Conservation (phyloP, 495 filamentous ascomycete species). For the Aspergillus carlsbadensis region DNA sequence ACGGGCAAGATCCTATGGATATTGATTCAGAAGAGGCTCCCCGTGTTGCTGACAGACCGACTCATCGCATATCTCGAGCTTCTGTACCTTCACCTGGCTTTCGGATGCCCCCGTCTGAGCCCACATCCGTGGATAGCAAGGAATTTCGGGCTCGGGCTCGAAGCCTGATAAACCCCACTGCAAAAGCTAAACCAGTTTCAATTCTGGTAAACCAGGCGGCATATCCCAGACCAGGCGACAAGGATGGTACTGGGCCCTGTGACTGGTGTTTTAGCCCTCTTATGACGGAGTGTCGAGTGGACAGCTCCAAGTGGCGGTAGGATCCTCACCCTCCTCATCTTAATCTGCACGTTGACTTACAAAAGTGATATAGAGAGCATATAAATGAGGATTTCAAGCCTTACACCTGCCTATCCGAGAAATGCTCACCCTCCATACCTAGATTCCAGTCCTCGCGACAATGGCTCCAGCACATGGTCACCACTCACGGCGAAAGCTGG, state of each 20-base stretch:
- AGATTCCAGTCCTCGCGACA: too few relatives aligned
- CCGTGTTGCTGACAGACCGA: too few relatives aligned
- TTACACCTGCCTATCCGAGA: too few relatives aligned
- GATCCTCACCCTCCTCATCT: neutral
- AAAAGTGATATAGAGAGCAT: neutral
- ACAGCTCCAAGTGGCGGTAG: neutral
- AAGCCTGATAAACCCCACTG: neutral
- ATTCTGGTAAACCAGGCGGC: slow-evolving; percentile 1
- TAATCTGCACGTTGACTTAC: neutral
- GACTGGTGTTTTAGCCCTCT: slow-evolving; percentile 6
- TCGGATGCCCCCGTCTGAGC: neutral
- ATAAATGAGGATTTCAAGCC: too few relatives aligned
- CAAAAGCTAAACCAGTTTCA: neutral
- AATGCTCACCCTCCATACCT: too few relatives aligned
- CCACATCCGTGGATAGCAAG: slow-evolving; percentile 3
- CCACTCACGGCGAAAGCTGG: too few relatives aligned
- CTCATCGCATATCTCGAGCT: neutral
- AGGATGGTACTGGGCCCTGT: neutral
- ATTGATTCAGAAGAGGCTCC: neutral
- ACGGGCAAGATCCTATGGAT: neutral
- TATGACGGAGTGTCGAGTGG: neutral
- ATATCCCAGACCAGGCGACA: neutral
- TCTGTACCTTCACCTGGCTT: too few relatives aligned
- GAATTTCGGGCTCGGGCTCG: neutral
- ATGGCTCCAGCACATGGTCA: too few relatives aligned